Percentiles rank a stretch among this genome's conserved stretches.
Conservation (phyloP, 805 yeast genomes). For the Suhomyces vadensis region DNA sequence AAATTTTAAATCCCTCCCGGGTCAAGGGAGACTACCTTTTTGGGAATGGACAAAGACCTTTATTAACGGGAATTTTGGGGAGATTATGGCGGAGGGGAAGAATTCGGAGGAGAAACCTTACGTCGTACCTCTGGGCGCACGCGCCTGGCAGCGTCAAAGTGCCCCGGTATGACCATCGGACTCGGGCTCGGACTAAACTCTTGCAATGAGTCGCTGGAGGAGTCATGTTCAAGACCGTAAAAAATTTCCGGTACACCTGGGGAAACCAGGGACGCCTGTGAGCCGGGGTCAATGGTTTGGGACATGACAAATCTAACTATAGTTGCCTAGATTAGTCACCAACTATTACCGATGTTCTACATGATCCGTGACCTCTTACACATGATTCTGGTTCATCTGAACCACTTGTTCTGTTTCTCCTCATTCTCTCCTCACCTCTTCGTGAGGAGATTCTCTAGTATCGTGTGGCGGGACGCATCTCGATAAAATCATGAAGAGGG, state of each 20-base stretch:
- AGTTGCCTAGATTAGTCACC: too few relatives aligned
- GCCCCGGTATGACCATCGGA: constrained; percentile 3
- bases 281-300: too few relatives aligned
- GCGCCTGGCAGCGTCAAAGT: not conserved
- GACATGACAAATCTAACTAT: too few relatives aligned
- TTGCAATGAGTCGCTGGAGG: constrained; percentile 5
- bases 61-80: constrained; percentile 2
- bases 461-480: constrained; percentile 1
- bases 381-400: not conserved
- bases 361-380: too few relatives aligned
- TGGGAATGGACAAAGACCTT: not conserved
- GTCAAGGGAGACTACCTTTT: constrained; percentile 7
- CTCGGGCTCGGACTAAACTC: constrained; percentile 7
- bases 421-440: constrained; percentile 1
- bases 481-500: not conserved
- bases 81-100: not conserved
- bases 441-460: not conserved
- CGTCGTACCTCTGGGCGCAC: not conserved
- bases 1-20: not conserved
- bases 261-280: constrained; percentile 1
- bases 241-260: not conserved
- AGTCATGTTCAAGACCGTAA: not conserved
- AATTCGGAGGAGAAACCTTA: constrained; percentile 1
- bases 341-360: too few relatives aligned
- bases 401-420: not conserved